Evolutionary conservation across 2,329 filamentous ascomycete species (phyloP).

Genomic region (Erysiphe pisi): DNA sequence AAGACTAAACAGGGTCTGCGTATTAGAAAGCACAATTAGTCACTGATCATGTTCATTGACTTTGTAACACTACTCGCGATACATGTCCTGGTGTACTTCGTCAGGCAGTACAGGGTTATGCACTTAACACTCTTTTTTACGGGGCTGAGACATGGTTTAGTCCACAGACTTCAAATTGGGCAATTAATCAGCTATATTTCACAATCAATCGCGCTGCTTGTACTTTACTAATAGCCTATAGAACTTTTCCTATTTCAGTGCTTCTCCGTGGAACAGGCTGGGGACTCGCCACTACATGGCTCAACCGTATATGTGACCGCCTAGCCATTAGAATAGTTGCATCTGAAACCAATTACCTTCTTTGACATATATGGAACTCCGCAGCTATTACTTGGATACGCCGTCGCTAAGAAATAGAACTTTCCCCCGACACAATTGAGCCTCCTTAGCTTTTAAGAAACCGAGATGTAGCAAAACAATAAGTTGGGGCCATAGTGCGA

Average conservation of each 20-base stretch:
- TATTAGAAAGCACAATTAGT: neutral
- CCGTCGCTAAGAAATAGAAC: conserved; percentile 9
- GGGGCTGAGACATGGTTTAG: neutral
- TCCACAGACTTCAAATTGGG: neutral
- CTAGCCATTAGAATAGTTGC: neutral
- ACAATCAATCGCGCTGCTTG: neutral
- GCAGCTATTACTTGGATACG: neutral
- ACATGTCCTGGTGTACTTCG: neutral
- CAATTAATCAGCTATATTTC: neutral
- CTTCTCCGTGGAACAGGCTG: neutral
- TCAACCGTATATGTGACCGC: neutral
- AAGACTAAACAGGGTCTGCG: neutral
- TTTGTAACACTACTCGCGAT: neutral
- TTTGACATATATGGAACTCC: neutral
- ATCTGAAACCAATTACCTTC: neutral
- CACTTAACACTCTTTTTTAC: neutral
- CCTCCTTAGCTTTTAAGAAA: neutral
- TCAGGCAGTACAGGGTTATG: neutral
- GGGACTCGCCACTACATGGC: neutral
- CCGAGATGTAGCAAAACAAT: neutral
- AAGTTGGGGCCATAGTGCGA: conserved; percentile 4
- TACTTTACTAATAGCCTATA: neutral
- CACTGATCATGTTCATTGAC: neutral
- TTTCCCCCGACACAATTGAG: neutral
- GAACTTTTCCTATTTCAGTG: neutral